phyloP scores from a whole-genome alignment of 345 rosid species.

The Luvunga scandens region DNA sequence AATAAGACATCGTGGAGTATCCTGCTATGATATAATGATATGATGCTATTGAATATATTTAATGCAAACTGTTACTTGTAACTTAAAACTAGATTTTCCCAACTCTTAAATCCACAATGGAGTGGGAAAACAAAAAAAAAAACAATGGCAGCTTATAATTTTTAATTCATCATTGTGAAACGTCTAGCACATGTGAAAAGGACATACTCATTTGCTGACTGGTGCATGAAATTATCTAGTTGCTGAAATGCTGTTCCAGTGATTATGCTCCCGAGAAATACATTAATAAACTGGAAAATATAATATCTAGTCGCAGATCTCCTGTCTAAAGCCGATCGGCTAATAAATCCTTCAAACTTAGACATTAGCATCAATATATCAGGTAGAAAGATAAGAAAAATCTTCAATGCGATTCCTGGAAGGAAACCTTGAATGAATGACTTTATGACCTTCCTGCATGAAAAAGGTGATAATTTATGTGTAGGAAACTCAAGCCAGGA shows the following conservation, averaged over 20 bases:
- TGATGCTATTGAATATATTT: not conserved
- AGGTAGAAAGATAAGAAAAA: slow-evolving; percentile 83
- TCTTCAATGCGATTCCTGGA: slow-evolving; percentile 93
- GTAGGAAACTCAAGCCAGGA: not conserved
- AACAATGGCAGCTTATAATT: not conserved
- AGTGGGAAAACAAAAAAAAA: not conserved
- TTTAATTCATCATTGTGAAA: not conserved
- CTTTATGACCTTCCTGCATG: slow-evolving; percentile 64
- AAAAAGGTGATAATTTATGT: not conserved
- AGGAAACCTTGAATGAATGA: slow-evolving; percentile 94
- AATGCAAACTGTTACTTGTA: not conserved
- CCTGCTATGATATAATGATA: not conserved
- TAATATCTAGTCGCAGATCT: slow-evolving; percentile 76
- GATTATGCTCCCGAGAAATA: slow-evolving; percentile 92
- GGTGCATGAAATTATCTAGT: slow-evolving; percentile 73
- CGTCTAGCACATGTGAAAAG: not conserved
- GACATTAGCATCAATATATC: slow-evolving; percentile 88
- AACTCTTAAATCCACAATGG: not conserved
- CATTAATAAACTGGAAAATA: slow-evolving; percentile 83
- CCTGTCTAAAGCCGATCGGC: slow-evolving; percentile 73
- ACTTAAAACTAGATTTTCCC: not conserved
- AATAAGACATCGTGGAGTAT: not conserved
- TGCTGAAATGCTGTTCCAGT: slow-evolving; percentile 95
- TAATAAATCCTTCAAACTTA: slow-evolving; percentile 87
- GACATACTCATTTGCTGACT: slow-evolving; percentile 86